Evolutionary conservation across 176 grass and related monocot species (phyloP), one percentile per base, ranked within the genome.

Genomic region (Saccharum officinarum): DNA sequence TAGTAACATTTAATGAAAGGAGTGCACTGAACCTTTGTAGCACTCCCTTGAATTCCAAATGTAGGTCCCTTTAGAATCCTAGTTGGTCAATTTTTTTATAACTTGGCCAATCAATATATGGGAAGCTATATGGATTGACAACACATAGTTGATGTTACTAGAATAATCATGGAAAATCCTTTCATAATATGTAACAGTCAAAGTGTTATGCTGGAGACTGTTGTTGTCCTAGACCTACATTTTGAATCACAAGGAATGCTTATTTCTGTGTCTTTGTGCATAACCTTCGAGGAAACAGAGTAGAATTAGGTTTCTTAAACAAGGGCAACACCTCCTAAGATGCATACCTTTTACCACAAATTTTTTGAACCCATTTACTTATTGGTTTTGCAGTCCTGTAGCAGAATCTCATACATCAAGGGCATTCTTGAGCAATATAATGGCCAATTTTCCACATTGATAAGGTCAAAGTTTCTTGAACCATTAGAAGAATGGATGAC

Each of bases 391-490:
- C 87, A 98, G 95, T 95, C 95, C 65, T 91, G 88, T 82, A 75
- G 74, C 55, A 88, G 80, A 75, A 78, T 98, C 30, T 79, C 89
- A 47, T 83, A 67, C 83, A 87, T 98, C 67, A 93, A 87, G 87
- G 41, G 77, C 90, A 86, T 95, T 67, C 89, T 98, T 63, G 47
- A 93, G 85, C 88, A 93, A 60, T 93, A 93, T 69, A 71, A 90
- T 93, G 93, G 95, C 10, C 80, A 93, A 75, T 95, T 95, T 91
- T 95, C 89, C 39, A 64, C 85, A 80, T 73, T 95, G 72, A 88
- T 98, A 88, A 92, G 55, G 60, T 68, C 66, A 59, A 93, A 83
- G 65, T 98, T 93, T 84, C 47, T 93, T 69, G 66, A 88, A 26
- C 77, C 83, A 73, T 88, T 95, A 76, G 81, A 93, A 41, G 87